Evolutionary conservation across 345 rosid species (phyloP).

Genomic region (Bruguiera parviflora): DNA sequence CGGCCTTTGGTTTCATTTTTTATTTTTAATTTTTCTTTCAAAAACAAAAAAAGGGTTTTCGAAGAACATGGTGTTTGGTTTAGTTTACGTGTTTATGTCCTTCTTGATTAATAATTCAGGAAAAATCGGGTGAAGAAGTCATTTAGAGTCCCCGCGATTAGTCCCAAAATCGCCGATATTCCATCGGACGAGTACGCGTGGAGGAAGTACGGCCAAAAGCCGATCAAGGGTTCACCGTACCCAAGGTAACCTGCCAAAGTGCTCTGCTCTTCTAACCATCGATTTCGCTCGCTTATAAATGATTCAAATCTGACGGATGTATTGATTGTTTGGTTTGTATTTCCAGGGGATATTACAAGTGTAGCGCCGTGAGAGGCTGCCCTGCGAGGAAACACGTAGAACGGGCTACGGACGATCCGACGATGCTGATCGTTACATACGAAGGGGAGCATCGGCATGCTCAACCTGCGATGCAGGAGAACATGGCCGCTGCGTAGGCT

Average conservation of each 20-base stretch:
- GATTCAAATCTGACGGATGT: background rate
- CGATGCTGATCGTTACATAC: slow-evolving; percentile 88
- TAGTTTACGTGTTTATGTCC: background rate
- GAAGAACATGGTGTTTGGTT: background rate
- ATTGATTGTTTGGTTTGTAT: background rate
- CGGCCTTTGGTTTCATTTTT: no score
- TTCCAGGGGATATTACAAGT: slow-evolving; percentile 84
- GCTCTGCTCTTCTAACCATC: no score
- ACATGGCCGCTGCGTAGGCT: slow-evolving; percentile 31
- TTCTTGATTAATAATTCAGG: slow-evolving; percentile 29
- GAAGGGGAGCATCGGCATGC: slow-evolving; percentile 86
- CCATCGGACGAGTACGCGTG: slow-evolving; percentile 89
- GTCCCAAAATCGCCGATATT: slow-evolving; percentile 86
- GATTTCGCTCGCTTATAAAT: no score
- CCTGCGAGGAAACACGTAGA: slow-evolving; percentile 99
- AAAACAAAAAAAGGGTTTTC: no score
- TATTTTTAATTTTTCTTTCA: no score
- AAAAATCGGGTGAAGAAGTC: slow-evolving; percentile 72
- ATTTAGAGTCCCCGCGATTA: slow-evolving; percentile 78
- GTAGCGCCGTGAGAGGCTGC: slow-evolving; percentile 79
- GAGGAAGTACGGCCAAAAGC: slow-evolving; percentile 98
- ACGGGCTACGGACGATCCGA: slow-evolving; percentile 73
- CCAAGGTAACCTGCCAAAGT: slow-evolving; percentile 58
- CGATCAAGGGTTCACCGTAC: slow-evolving; percentile 91
- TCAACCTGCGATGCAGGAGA: slow-evolving; percentile 49